These are phyloP conservation scores for Russula virescens DNA, from an alignment of 768 basidiomycete species.

Conservation along the genomic window DNA sequence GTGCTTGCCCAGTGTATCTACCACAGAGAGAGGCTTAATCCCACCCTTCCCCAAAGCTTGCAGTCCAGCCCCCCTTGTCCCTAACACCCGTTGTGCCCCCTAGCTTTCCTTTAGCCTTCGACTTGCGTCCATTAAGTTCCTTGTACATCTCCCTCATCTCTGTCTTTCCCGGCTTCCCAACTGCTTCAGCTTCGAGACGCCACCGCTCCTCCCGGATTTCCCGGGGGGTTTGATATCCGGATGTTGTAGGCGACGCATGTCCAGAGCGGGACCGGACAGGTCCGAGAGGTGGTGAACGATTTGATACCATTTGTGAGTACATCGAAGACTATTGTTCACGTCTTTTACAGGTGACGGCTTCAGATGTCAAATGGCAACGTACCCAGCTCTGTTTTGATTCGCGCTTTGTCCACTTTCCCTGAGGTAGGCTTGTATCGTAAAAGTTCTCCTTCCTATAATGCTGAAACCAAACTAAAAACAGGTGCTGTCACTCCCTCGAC, in stretches of 20 bases:
- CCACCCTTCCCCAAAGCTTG: constrained; percentile 29
- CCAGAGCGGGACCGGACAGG: constrained; percentile 37
- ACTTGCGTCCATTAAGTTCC: constrained; percentile 80
- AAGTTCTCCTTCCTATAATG: constrained; percentile 85
- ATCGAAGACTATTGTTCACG: constrained; percentile 1
- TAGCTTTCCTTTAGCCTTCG: constrained; percentile 66
- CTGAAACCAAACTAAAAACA: constrained; percentile 81
- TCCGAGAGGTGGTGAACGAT: constrained; percentile 36
- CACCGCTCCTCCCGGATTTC: constrained; percentile 78
- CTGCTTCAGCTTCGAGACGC: constrained; percentile 47
- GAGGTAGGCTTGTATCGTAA: constrained; percentile 68
- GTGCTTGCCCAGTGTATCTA: too few relatives aligned
- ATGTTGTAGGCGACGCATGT: constrained; percentile 43
- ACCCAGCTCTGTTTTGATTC: constrained; percentile 96
- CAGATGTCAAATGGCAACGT: constrained; percentile 25
- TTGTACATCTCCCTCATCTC: constrained; percentile 94
- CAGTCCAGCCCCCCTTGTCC: constrained; percentile 77
- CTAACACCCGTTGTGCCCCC: constrained; percentile 52
- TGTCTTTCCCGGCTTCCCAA: constrained; percentile 58
- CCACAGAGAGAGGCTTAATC: neutral
- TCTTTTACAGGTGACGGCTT: neutral
- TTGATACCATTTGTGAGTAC: constrained; percentile 18
- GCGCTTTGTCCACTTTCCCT: constrained; percentile 86
- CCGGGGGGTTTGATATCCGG: constrained; percentile 70
- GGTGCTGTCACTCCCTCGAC: neutral